A percentile compares a stretch with the other conserved stretches of the same genome.
Evolutionary conservation across 768 basidiomycete species (phyloP).

Genomic region (Phylloporus sp.): DNA sequence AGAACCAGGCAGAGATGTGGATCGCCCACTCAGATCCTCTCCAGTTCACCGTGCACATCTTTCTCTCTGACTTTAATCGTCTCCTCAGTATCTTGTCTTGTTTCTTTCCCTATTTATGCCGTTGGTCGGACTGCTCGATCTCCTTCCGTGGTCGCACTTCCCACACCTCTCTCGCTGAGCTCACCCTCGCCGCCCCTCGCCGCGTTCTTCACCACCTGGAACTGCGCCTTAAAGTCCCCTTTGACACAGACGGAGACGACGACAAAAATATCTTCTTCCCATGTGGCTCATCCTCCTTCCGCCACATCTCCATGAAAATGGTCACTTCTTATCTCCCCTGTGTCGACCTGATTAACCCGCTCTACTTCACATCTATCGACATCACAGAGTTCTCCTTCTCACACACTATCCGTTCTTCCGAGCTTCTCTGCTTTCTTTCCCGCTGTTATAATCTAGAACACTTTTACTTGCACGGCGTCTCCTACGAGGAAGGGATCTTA

Average conservation of each 20-base stretch:
- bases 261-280: conserved; percentile 29
- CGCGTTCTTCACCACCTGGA: conserved; percentile 29
- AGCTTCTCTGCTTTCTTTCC: conserved; percentile 57
- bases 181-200: conserved; percentile 15
- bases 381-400: conserved; percentile 48
- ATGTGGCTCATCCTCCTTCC: conserved; percentile 34
- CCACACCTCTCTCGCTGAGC: conserved; percentile 28
- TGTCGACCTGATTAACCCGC: conserved; percentile 38
- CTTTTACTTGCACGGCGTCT: conserved; percentile 54
- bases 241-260: conserved; percentile 15
- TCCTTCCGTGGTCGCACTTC: conserved; percentile 31
- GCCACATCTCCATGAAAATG: conserved; percentile 46
- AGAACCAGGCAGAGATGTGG: conserved; percentile 52
- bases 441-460: conserved; percentile 59
- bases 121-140: conserved; percentile 56
- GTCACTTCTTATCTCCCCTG: conserved; percentile 49
- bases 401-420: conserved; percentile 41
- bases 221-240: conserved; percentile 22
- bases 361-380: conserved; percentile 54
- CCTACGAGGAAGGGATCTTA: conserved; percentile 39
- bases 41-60: conserved; percentile 51
- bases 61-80: conserved; percentile 43
- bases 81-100: conserved; percentile 64
- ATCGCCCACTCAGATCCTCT: conserved; percentile 49
- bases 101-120: conserved; percentile 49